Evolutionary conservation across 345 rosid species (phyloP).

Genomic region (Acer saccharum): DNA sequence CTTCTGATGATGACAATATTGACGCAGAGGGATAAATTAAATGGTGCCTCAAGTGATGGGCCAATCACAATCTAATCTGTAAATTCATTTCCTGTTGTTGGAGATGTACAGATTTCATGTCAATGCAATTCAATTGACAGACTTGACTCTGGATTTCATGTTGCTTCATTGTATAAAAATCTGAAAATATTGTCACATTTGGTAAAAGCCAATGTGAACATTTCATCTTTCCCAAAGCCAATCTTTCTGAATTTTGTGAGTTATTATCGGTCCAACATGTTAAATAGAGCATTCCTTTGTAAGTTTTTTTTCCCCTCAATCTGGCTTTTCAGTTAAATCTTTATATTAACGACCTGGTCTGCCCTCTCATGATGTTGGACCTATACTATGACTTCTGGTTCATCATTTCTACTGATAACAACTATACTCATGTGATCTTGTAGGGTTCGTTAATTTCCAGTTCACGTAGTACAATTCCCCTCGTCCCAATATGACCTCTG

Average conservation of each 20-base stretch:
- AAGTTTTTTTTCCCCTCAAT: constrained; percentile 11
- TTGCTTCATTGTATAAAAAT: constrained; percentile 54
- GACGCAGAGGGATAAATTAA: constrained; percentile 66
- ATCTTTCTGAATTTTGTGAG: constrained; percentile 20
- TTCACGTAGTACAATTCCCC: background rate
- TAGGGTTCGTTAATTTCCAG: background rate
- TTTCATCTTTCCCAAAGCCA: constrained; percentile 36
- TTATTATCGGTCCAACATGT: constrained; percentile 24
- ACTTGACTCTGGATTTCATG: constrained; percentile 37
- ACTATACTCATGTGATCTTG: background rate
- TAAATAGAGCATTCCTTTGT: constrained; percentile 22
- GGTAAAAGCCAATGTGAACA: constrained; percentile 57
- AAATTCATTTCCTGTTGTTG: constrained; percentile 53
- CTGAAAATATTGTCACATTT: constrained; percentile 50
- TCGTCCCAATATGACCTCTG: background rate
- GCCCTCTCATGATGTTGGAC: constrained; percentile 1
- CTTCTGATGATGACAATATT: constrained; percentile 71
- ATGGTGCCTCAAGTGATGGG: constrained; percentile 26
- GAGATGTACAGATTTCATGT: constrained; percentile 59
- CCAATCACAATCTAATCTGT: constrained; percentile 47
- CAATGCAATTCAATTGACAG: constrained; percentile 44
- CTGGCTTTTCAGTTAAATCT: constrained; percentile 19
- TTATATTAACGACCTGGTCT: background rate
- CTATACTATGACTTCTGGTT: background rate
- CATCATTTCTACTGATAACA: background rate